Percentiles rank a stretch among this genome's conserved stretches.
phyloP scores from a whole-genome alignment of 441 rosid genomes.

The Bruguiera hainesii region DNA sequence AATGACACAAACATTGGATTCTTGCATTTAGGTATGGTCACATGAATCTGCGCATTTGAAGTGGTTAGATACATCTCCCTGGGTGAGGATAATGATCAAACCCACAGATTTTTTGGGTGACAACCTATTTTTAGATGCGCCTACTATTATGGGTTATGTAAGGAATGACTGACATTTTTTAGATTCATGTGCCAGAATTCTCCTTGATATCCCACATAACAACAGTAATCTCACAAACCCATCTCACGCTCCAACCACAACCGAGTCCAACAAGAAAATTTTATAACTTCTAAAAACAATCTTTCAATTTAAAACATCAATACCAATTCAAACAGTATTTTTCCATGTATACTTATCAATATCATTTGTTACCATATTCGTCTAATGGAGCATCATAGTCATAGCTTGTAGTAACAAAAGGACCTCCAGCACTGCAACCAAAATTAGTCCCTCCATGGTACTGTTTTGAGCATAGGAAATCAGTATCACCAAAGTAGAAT shows the following conservation, averaged over 20 bases:
- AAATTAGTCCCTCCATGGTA: slow-evolving; percentile 98
- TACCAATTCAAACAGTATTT: not conserved
- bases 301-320: too few relatives aligned
- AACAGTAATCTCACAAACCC: too few relatives aligned
- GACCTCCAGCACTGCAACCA: slow-evolving; percentile 95
- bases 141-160: not conserved
- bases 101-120: not conserved
- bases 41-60: not conserved
- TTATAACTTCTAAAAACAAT: too few relatives aligned
- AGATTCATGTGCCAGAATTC: too few relatives aligned
- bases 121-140: not conserved
- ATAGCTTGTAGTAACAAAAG: slow-evolving; percentile 90
- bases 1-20: not conserved
- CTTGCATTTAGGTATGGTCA: not conserved
- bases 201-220: not conserved
- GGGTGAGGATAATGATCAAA: not conserved
- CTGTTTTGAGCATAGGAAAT: slow-evolving; percentile 39
- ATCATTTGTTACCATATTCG: slow-evolving; percentile 69
- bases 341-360: not conserved
- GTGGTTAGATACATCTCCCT: not conserved
- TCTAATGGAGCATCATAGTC: slow-evolving; percentile 97
- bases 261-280: too few relatives aligned
- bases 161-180: too few relatives aligned
- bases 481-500: slow-evolving; percentile 6
- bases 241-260: too few relatives aligned